Conservation (phyloP, 2,329 filamentous ascomycete genomes). For the Cladobotryum protrusum region DNA sequence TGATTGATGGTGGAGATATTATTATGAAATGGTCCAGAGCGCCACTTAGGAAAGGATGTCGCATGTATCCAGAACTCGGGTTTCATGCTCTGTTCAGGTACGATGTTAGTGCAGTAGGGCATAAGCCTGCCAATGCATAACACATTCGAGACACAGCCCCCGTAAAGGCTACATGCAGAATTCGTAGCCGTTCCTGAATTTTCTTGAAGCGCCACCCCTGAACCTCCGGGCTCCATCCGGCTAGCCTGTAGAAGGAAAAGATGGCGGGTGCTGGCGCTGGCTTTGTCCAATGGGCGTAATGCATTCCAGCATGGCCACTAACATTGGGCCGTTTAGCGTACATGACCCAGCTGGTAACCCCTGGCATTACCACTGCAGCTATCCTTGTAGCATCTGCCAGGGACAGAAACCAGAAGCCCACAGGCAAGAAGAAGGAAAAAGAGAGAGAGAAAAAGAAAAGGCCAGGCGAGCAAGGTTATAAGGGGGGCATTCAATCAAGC, state of each 20-base stretch:
- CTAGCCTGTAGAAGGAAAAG: constrained; percentile 5
- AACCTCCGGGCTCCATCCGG: constrained; percentile 3
- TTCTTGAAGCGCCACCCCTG: constrained; percentile 7
- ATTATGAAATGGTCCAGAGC: constrained; percentile 10
- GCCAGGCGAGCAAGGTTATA: not conserved
- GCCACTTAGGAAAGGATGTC: not conserved
- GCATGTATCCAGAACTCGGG: constrained; percentile 8
- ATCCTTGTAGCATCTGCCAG: not conserved
- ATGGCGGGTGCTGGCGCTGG: constrained; percentile 7
- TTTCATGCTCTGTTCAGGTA: constrained; percentile 6
- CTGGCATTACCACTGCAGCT: no score
- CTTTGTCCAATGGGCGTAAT: constrained; percentile 8
- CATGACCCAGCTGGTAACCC: not conserved
- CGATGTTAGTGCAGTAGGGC: constrained; percentile 4
- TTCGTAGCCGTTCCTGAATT: constrained; percentile 10
- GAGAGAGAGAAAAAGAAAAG: not conserved
- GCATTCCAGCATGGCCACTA: constrained; percentile 11
- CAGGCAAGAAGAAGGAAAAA: not conserved
- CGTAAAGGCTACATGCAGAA: constrained; percentile 7
- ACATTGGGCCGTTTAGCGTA: constrained; percentile 7
- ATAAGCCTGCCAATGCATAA: not conserved
- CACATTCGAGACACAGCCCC: constrained; percentile 2
- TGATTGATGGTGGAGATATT: constrained; percentile 14
- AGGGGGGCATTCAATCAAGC: not conserved
- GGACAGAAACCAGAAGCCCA: constrained; percentile 2